phyloP scores from a whole-genome alignment of 345 rosid genomes.

The Hibiscus trionum region DNA sequence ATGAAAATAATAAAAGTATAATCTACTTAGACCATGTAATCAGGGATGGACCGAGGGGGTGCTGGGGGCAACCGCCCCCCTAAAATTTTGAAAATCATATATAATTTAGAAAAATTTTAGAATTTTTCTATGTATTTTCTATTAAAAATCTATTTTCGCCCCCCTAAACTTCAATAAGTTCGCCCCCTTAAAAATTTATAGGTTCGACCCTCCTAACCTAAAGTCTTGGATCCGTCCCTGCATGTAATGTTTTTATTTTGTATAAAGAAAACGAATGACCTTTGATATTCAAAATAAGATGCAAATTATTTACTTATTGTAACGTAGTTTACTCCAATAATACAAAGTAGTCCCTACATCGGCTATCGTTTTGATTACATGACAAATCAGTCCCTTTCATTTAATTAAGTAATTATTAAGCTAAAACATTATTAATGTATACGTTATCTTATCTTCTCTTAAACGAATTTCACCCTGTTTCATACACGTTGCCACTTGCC shows the following conservation, averaged over 20 bases:
- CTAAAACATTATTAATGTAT: background rate
- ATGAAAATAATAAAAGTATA: background rate
- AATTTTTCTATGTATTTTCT: no score
- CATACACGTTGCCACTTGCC: background rate
- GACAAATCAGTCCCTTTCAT: constrained; percentile 2
- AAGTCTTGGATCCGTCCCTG: no score
- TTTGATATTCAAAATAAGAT: background rate
- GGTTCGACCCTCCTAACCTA: no score
- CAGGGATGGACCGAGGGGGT: no score
- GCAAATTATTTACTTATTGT: background rate
- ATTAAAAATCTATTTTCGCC: no score
- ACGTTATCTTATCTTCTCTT: background rate
- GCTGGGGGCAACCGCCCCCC: no score
- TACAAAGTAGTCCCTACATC: constrained; percentile 3
- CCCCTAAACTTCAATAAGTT: no score
- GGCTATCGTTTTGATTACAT: background rate
- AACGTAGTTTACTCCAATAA: background rate
- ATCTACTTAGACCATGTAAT: background rate
- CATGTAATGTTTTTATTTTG: no score
- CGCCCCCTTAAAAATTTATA: no score
- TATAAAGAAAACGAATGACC: background rate
- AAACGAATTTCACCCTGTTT: background rate
- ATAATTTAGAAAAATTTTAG: no score
- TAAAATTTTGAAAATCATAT: no score
- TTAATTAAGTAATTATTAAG: background rate